Base-by-base conservation (phyloP, 2,329 filamentous ascomycete genomes). In the Pyricularia pennisetigena region DNA sequence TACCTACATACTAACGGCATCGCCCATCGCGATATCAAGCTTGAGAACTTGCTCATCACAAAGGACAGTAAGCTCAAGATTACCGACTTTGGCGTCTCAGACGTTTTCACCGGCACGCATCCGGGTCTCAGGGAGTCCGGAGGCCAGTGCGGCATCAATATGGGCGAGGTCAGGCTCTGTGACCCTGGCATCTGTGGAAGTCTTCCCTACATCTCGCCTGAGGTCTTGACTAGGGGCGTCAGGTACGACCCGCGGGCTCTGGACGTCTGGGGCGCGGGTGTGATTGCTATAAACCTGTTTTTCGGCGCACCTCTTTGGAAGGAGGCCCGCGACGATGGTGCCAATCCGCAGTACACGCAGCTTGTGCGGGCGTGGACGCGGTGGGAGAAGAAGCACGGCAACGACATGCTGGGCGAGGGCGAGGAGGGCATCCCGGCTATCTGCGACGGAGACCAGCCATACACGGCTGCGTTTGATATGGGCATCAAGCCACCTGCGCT, bases 11-110 rank as follows among this genome's bases (percentile, higher is more conserved):
- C 82, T 69, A 88, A 94, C 74, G 93, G 93, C 69, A 94, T 97
- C 74, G 93, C 93, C 1, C 93, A 97, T 78, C 90, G 93, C 65
- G 93, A 97, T 73, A 91, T 97, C 80, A 97, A 97, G 79, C 85
- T 94, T 12, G 93, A 97, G 77, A 97, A 97, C 73, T 81, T 96
- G 28, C 83, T 97, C 35, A 84, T 97, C 69, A 90, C 88, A 64
- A 88, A 87, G 72, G 87, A 93, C 69, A 92, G 92, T 75, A 90
- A 92, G 76, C 83, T 97, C 68, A 97, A 97, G 79, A 94, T 97
- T 69, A 93, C 92, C 66, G 93, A 97, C 76, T 97, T 97, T 79
- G 93, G 93, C 67, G 91, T 94, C 16, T 93, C 92, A 0, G 92
- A 95, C 75, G 90, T 96, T 23, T 97, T 97, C 75, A 87, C 85